A percentile compares a stretch with the other conserved stretches of the same genome.
These are phyloP conservation scores for Wickerhamomyces ciferrii DNA, from an alignment of 805 yeast species.

Conservation along the genomic window DNA sequence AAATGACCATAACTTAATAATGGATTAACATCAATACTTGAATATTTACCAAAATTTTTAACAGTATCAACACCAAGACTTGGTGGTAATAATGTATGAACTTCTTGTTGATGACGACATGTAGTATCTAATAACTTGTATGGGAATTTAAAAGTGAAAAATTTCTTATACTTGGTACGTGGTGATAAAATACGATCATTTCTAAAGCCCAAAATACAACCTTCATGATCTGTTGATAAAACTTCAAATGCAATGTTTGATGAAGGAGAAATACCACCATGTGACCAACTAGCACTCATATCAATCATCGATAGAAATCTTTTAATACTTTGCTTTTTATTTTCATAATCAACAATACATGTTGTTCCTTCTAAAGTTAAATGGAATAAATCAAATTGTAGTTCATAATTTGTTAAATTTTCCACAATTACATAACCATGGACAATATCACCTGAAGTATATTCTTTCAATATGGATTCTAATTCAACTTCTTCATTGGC, in stretches of 20 bases:
- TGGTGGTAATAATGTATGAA: conserved; percentile 35
- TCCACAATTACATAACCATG: conserved; percentile 52
- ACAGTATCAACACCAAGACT: conserved; percentile 32
- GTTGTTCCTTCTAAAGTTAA: conserved; percentile 42
- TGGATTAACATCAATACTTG: conserved; percentile 25
- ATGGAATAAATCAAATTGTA: conserved; percentile 59
- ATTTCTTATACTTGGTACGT: conserved; percentile 46
- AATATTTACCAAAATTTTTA: conserved; percentile 24
- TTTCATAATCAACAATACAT: conserved; percentile 25
- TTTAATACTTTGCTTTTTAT: conserved; percentile 33
- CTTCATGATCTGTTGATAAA: conserved; percentile 42
- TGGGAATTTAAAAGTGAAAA: conserved; percentile 55
- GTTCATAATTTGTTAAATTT: conserved; percentile 38
- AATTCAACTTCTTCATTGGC: conserved; percentile 27
- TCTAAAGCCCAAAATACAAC: conserved; percentile 42
- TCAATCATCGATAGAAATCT: conserved; percentile 58
- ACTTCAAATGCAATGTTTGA: conserved; percentile 43
- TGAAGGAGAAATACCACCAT: conserved; percentile 45
- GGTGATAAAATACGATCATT: conserved; percentile 45
- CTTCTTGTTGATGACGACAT: conserved; percentile 39
- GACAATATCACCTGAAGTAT: conserved; percentile 59
- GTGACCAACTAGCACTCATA: conserved; percentile 49
- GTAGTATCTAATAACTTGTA: conserved; percentile 44
- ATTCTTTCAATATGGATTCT: conserved; percentile 43
- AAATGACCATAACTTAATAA: conserved; percentile 46